These are phyloP conservation scores for Arthrobotrys pseudoclavata DNA, from an alignment of 2,329 filamentous ascomycete species.

Conservation along the genomic window DNA sequence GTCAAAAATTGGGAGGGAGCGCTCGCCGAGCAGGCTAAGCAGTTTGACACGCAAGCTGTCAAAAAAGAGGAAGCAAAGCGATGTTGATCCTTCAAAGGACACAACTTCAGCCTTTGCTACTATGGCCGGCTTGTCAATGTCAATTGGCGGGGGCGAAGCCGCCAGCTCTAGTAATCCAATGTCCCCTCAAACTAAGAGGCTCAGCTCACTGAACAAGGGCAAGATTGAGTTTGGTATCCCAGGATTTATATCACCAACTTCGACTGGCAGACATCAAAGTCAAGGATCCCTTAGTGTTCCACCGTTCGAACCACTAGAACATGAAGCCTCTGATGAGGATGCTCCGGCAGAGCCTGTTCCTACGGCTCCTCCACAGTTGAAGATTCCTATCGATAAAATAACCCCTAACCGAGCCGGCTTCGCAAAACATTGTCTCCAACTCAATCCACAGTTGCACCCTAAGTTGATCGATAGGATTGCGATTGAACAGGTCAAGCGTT, in stretches of 20 bases:
- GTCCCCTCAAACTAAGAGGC: conserved; percentile 46
- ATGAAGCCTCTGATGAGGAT: conserved; percentile 76
- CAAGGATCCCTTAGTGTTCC: conserved; percentile 57
- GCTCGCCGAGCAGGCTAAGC: conserved; percentile 48
- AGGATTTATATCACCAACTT: conserved; percentile 34
- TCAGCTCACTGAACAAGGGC: conserved; percentile 39
- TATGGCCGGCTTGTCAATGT: conserved; percentile 53
- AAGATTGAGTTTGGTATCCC: conserved; percentile 43
- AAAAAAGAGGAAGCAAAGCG: conserved; percentile 57
- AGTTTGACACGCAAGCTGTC: conserved; percentile 55
- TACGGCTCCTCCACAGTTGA: conserved; percentile 64
- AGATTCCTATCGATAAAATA: conserved; percentile 73
- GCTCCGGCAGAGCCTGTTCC: conserved; percentile 75
- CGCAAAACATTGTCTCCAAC: conserved; percentile 76
- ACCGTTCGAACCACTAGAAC: conserved; percentile 67
- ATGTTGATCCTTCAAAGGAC: conserved; percentile 42
- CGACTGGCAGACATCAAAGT: conserved; percentile 43
- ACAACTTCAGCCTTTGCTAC: conserved; percentile 51
- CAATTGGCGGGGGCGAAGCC: conserved; percentile 48
- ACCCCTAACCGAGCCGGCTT: conserved; percentile 82
- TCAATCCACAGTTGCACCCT: conserved; percentile 80
- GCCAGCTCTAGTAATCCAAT: conserved; percentile 56
- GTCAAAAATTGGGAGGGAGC: conserved; percentile 46
- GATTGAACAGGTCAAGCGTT: conserved; percentile 82
- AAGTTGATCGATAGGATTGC: conserved; percentile 84